Evolutionary conservation across 257 asterid species (phyloP).

Genomic region (Plectranthus barbatus): DNA sequence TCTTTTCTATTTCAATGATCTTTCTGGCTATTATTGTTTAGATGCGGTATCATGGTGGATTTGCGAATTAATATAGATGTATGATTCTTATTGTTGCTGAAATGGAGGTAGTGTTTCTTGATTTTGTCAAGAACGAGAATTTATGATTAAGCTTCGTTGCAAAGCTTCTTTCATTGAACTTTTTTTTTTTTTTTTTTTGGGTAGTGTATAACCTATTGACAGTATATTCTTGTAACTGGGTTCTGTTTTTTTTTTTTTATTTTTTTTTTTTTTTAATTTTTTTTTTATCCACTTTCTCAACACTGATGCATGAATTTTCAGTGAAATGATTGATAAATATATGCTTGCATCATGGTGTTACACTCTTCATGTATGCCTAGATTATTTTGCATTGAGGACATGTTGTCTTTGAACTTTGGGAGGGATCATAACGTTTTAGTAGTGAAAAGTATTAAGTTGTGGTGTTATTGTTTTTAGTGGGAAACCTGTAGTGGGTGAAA

Average conservation of each 20-base stretch:
- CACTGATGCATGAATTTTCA: background rate
- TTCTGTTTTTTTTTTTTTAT: background rate
- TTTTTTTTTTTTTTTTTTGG: background rate
- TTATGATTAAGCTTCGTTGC: background rate
- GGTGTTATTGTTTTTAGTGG: too few species aligned
- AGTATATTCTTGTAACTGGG: too few species aligned
- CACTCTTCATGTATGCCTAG: background rate
- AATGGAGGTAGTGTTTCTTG: background rate
- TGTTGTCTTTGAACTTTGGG: background rate
- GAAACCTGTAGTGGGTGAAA: background rate
- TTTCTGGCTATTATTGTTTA: background rate
- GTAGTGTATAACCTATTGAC: too few species aligned
- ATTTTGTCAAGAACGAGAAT: background rate
- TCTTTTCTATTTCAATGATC: background rate
- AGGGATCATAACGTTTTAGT: background rate
- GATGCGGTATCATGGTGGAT: background rate
- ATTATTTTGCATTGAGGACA: background rate
- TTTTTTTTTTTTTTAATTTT: background rate
- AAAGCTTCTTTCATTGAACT: background rate
- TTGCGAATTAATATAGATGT: background rate
- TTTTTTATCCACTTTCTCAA: background rate
- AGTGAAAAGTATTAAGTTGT: too few species aligned
- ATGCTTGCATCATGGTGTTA: background rate
- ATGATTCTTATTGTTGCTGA: background rate
- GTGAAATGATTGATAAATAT: background rate